Evolutionary conservation across 2,329 filamentous ascomycete species (phyloP), one percentile per base, ranked within the genome.

Genomic region (Teratosphaeria nubilosa): DNA sequence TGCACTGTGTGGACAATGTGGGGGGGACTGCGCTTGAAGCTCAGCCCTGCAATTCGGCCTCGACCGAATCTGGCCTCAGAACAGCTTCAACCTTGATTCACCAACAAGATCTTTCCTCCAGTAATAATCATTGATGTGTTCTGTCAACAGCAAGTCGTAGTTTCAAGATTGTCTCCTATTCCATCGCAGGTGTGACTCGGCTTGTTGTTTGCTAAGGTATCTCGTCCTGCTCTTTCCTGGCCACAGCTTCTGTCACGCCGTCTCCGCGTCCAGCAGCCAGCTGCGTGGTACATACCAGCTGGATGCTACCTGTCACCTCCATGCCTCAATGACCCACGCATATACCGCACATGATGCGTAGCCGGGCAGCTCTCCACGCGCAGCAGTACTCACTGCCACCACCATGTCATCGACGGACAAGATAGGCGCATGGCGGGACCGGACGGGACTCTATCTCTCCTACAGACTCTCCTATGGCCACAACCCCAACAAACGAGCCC

Each of bases 391-490:
- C 51, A 34, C 51, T 20, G 61, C 65, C 69, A 56, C 10, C n/a
- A 58, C 45, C 51, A 65, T 63, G 62, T 58, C 60, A n/a, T 59
- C 62, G 32, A 55, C 59, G 14, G 57, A 56, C 52, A 62, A 60
- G 55, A 53, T 65, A 68, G 85, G 86, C 82, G 68, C 67, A 45
- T 99, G 91, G 91, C 90, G 94, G 80, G 94, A 99, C 82, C 88
- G 94, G 77, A 99, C 94, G 68, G 99, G 97, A 74, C 88, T 99
- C 91, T 96, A 85, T 68, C 94, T 99, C 73, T 97, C 94, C 75
- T 99, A 97, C 81, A 91, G 94, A 70, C 94, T 99, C 78, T 97
- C 92, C 69, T 97, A 96, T 76, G 85, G 91, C 68, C 94, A 97
- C 75, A 91, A 96, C 73, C 94, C 94, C 16, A 58, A 63, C 37